Percentiles rank a stretch among this genome's conserved stretches.
Evolutionary conservation across 2,329 filamentous ascomycete species (phyloP).

Genomic region (Hirsutella thompsonii): DNA sequence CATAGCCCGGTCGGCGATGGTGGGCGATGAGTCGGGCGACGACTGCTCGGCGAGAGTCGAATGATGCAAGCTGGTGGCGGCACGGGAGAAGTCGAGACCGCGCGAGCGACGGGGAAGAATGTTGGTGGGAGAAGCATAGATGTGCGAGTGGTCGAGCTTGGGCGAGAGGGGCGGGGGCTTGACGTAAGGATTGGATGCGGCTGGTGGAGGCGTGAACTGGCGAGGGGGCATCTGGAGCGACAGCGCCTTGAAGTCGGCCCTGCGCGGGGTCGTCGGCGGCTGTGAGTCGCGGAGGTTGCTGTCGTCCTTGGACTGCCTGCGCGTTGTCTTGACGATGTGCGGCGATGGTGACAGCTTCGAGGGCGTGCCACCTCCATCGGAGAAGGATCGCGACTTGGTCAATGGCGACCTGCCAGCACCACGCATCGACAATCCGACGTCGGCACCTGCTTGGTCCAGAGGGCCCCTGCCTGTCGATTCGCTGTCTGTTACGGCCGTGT

Average conservation of each 20-base stretch:
- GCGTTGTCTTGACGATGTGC: slow-evolving; percentile 38
- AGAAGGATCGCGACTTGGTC: slow-evolving; percentile 48
- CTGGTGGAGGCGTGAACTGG: slow-evolving; percentile 22
- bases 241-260: slow-evolving; percentile 53
- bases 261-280: slow-evolving; percentile 58
- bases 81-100: slow-evolving; percentile 84
- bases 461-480: background rate
- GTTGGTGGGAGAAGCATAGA: slow-evolving; percentile 77
- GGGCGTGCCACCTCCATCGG: slow-evolving; percentile 47
- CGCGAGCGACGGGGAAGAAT: slow-evolving; percentile 80
- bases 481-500: slow-evolving; percentile 20
- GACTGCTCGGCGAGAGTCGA: slow-evolving; percentile 83
- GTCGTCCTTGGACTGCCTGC: slow-evolving; percentile 54
- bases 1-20: slow-evolving; percentile 55
- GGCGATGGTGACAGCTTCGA: slow-evolving; percentile 46
- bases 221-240: slow-evolving; percentile 21
- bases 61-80: slow-evolving; percentile 88
- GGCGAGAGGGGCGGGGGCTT: slow-evolving; percentile 66
- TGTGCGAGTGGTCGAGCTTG: slow-evolving; percentile 72
- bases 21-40: slow-evolving; percentile 83
- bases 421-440: slow-evolving; percentile 3
- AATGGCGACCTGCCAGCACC: slow-evolving; percentile 23
- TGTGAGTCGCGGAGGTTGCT: slow-evolving; percentile 34
- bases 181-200: slow-evolving; percentile 20
- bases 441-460: background rate